Evolutionary conservation across 148 eudicot genomes (phyloP).

Genomic region (Chenopodium suecicum): DNA sequence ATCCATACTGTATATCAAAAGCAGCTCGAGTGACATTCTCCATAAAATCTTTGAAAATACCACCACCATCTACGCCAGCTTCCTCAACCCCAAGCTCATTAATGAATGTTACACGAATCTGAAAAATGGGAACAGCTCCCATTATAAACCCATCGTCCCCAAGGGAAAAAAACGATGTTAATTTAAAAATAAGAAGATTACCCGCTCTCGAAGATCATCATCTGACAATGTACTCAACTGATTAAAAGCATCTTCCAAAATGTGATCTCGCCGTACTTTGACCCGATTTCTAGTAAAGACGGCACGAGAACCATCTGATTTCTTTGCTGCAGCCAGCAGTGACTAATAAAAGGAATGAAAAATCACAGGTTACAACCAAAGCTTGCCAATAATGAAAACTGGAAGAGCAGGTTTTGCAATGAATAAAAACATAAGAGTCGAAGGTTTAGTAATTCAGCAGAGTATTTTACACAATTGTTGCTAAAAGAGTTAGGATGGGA

Average conservation of each 20-base stretch:
- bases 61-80: slow-evolving; percentile 99
- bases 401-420: not conserved
- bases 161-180: not conserved
- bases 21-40: slow-evolving; percentile 93
- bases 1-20: slow-evolving; percentile 92
- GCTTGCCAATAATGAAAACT: not conserved
- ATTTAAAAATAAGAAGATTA: slow-evolving; percentile 22
- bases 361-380: slow-evolving; percentile 10
- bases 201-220: slow-evolving; percentile 85
- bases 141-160: not conserved
- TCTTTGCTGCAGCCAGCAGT: slow-evolving; percentile 62
- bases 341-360: slow-evolving; percentile 43
- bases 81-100: slow-evolving; percentile 99
- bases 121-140: slow-evolving; percentile 15
- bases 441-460: not conserved
- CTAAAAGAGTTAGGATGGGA: not conserved
- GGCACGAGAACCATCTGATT: slow-evolving; percentile 52
- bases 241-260: slow-evolving; percentile 86
- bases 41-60: slow-evolving; percentile 98
- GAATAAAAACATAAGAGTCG: not conserved
- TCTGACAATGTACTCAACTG: slow-evolving; percentile 74
- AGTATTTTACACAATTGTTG: not conserved
- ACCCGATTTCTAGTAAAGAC: slow-evolving; percentile 66
- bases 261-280: slow-evolving; percentile 83
- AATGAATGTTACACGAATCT: slow-evolving; percentile 87